Evolutionary conservation across 2,329 filamentous ascomycete species (phyloP).

Genomic region (Neonectria faginata): DNA sequence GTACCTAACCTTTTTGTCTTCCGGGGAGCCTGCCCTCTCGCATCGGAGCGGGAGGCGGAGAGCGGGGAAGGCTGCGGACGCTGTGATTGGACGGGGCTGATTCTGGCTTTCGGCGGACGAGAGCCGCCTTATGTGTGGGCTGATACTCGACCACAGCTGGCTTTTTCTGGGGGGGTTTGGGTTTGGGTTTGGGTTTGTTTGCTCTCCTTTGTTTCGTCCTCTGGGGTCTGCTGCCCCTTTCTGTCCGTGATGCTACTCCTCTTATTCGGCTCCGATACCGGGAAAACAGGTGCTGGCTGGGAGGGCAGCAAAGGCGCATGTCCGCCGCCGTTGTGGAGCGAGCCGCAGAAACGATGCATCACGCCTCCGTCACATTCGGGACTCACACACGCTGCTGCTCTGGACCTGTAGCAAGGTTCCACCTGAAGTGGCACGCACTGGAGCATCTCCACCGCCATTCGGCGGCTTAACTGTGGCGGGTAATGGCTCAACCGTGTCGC

Average conservation of each 20-base stretch:
- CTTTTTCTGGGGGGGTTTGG: too few relatives aligned
- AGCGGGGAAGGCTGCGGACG: slow-evolving; percentile 29
- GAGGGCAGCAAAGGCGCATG: background rate
- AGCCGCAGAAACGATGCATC: slow-evolving; percentile 1
- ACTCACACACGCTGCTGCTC: background rate
- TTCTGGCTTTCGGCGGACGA: slow-evolving; percentile 1
- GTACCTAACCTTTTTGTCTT: slow-evolving; percentile 16
- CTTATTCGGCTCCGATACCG: background rate
- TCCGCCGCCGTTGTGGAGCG: slow-evolving; percentile 7
- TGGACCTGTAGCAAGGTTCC: background rate
- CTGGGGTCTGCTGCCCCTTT: background rate
- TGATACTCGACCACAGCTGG: background rate
- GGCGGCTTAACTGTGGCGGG: background rate
- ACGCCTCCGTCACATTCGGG: background rate
- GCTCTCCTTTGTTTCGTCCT: too few relatives aligned
- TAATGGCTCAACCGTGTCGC: background rate
- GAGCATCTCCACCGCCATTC: background rate
- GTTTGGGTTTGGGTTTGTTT: too few relatives aligned
- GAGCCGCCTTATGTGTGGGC: background rate
- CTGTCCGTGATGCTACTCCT: background rate
- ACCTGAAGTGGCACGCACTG: background rate
- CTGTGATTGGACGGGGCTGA: slow-evolving; percentile 21
- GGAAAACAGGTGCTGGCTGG: background rate
- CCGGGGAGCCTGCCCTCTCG: slow-evolving; percentile 5
- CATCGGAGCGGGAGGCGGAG: slow-evolving; percentile 22